These are phyloP conservation scores for Benincasa hispida DNA, from an alignment of 306 rosid species.

Conservation along the genomic window DNA sequence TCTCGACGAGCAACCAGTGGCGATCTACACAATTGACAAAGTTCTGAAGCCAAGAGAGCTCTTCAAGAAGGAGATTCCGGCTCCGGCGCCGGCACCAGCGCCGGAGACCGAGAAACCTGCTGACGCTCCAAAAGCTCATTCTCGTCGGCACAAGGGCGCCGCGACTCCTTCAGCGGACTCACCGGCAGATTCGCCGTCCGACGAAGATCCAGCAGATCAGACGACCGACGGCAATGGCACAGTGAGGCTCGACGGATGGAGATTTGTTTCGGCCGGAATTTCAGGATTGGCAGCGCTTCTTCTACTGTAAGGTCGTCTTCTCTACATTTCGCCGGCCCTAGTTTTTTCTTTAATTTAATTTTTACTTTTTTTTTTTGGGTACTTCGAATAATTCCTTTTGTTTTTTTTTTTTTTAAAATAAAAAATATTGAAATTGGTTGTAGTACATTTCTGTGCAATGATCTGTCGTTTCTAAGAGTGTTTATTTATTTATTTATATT, in stretches of 20 bases:
- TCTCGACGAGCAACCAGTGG: constrained; percentile 63
- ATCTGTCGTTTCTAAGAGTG: background rate
- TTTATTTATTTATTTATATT: background rate
- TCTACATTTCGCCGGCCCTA: background rate
- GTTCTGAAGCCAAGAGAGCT: constrained; percentile 61
- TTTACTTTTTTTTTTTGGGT: background rate
- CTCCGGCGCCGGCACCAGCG: constrained; percentile 9
- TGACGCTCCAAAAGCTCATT: constrained; percentile 28
- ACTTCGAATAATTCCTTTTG: background rate
- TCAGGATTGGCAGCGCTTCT: constrained; percentile 6
- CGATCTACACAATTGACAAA: constrained; percentile 50
- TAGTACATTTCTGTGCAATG: background rate
- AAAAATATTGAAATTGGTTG: background rate
- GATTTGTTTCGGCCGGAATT: constrained; percentile 7
- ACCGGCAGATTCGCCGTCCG: constrained; percentile 27
- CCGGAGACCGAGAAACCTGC: constrained; percentile 46
- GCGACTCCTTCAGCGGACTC: constrained; percentile 17
- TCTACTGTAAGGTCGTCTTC: background rate
- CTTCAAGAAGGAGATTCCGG: constrained; percentile 42
- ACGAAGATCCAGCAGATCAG: constrained; percentile 40
- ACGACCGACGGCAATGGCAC: constrained; percentile 33
- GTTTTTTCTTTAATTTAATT: background rate
- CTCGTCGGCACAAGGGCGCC: constrained; percentile 12
- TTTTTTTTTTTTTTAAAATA: background rate
- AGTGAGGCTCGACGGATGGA: constrained; percentile 17